Evolutionary conservation across 106 monocot species (phyloP), one percentile per base, ranked within the genome.

Genomic region (Alisma plantagoaquatica): DNA sequence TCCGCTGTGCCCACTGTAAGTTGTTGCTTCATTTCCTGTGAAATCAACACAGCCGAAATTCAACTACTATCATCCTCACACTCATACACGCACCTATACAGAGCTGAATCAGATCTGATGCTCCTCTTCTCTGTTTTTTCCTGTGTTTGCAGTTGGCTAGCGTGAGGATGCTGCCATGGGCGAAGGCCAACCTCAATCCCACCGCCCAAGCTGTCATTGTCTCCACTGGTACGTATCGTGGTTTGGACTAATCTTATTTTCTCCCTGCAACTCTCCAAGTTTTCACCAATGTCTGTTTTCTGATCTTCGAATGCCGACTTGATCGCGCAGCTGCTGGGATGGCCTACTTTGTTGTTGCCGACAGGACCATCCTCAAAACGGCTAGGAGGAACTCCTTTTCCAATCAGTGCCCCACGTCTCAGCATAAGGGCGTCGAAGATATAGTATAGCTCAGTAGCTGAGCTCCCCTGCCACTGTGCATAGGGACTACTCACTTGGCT

Each of bases 131-230:
- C n/a, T 9, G 17, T 15, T 12, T 24, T 24, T 3, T 46, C 7
- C 10, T 27, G 38, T 48, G 27, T n/a, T 19, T 50, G n/a, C 62
- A 87, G 83, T 17, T 90, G 56, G 89, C 84, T 12, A 84, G 89
- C 31, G 80, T 66, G n/a, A 73, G 84, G 61, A 90, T 84, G 83
- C 71, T 90, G 27, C 89, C 89, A 46, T 90, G 83, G 89, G 84
- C 84, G 10, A 76, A 74, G 63, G 30, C 65, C 16, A 73, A 90
- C 70, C 76, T 90, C 25, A 90, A 90, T 48, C 74, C 52, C 42
- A 72, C 80, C 4, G 89, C 77, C 41, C 89, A 90, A 56, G 89
- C 89, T 26, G 80, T 90, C 59, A 84, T 90, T 35, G 62, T 90
- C 62, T 90, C 76, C 3, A 77, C 89, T 47, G 81, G 86, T 86